Percentiles rank a stretch among this genome's conserved stretches.
These are phyloP conservation scores for Coemansia sp. DNA, from an alignment of 192 early-diverging fungal species.

Conservation along the genomic window DNA sequence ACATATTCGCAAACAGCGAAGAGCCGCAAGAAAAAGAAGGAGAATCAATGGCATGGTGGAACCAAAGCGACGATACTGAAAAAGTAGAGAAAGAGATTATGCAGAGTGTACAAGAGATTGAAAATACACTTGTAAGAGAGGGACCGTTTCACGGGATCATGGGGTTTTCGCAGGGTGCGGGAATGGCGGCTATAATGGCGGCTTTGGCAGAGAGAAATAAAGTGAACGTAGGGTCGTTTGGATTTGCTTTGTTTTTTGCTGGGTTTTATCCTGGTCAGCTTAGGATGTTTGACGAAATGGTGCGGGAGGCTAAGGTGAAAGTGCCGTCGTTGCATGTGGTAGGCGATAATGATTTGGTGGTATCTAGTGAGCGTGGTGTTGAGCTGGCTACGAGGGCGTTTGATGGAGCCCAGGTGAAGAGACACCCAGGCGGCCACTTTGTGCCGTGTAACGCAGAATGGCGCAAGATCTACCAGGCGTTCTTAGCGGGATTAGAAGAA, in stretches of 20 bases:
- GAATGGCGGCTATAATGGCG: slow-evolving; percentile 31
- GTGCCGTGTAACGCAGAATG: slow-evolving; percentile 36
- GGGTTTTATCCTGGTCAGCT: slow-evolving; percentile 33
- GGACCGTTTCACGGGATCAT: slow-evolving; percentile 44
- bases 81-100: slow-evolving; percentile 14
- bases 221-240: not conserved
- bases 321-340: slow-evolving; percentile 19
- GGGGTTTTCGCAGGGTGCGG: slow-evolving; percentile 49
- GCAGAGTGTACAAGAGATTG: slow-evolving; percentile 5
- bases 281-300: slow-evolving; percentile 12
- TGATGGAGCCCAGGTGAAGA: not conserved
- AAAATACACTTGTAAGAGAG: slow-evolving; percentile 1
- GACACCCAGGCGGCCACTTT: slow-evolving; percentile 38
- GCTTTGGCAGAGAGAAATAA: slow-evolving; percentile 18
- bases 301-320: not conserved
- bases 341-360: slow-evolving; percentile 25
- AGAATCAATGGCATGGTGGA: slow-evolving; percentile 42
- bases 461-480: slow-evolving; percentile 26
- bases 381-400: slow-evolving; percentile 23
- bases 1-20: too few relatives aligned
- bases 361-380: slow-evolving; percentile 23
- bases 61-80: slow-evolving; percentile 5
- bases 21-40: too few relatives aligned
- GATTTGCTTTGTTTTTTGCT: slow-evolving; percentile 27
- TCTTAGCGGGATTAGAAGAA: slow-evolving; percentile 5